phyloP scores from a whole-genome alignment of 108 stramenopile genomes.

The Chaetoceros muelleri region DNA sequence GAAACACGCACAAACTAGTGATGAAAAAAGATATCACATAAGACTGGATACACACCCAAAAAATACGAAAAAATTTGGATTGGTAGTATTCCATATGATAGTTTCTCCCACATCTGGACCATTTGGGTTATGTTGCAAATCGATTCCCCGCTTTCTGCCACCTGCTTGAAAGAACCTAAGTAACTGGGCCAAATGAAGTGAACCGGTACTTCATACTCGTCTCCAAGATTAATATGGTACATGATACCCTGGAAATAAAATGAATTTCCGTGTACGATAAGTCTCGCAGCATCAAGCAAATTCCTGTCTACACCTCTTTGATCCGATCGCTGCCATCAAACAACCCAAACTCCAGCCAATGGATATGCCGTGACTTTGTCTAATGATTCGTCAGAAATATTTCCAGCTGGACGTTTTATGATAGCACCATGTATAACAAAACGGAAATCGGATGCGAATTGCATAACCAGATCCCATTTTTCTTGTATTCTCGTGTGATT shows the following conservation, averaged over 20 bases:
- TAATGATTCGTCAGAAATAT: slow-evolving; percentile 20
- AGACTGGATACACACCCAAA: slow-evolving; percentile 1
- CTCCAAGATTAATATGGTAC: slow-evolving; percentile 7
- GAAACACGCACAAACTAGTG: slow-evolving; percentile 8
- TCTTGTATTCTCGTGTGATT: neutral
- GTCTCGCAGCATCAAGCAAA: neutral
- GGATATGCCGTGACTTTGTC: slow-evolving; percentile 48
- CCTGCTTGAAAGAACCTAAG: slow-evolving; percentile 5
- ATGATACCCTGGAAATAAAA: neutral
- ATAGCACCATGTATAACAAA: slow-evolving; percentile 35
- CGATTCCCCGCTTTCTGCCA: slow-evolving; percentile 13
- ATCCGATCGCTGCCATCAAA: slow-evolving; percentile 12
- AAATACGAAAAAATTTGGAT: slow-evolving; percentile 3
- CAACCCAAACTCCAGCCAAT: slow-evolving; percentile 43
- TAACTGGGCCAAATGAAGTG: slow-evolving; percentile 6
- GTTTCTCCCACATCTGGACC: slow-evolving; percentile 26
- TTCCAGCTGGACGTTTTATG: slow-evolving; percentile 8
- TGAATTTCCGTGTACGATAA: slow-evolving; percentile 16
- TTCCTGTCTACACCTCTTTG: neutral
- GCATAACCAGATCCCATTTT: slow-evolving; percentile 30
- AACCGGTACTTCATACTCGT: slow-evolving; percentile 6
- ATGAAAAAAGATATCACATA: slow-evolving; percentile 16
- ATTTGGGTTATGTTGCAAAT: slow-evolving; percentile 20
- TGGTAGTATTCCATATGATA: slow-evolving; percentile 24
- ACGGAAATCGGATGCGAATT: slow-evolving; percentile 35